These are phyloP conservation scores for Thelonectria rubi DNA, from an alignment of 2,329 filamentous ascomycete species.

Conservation along the genomic window DNA sequence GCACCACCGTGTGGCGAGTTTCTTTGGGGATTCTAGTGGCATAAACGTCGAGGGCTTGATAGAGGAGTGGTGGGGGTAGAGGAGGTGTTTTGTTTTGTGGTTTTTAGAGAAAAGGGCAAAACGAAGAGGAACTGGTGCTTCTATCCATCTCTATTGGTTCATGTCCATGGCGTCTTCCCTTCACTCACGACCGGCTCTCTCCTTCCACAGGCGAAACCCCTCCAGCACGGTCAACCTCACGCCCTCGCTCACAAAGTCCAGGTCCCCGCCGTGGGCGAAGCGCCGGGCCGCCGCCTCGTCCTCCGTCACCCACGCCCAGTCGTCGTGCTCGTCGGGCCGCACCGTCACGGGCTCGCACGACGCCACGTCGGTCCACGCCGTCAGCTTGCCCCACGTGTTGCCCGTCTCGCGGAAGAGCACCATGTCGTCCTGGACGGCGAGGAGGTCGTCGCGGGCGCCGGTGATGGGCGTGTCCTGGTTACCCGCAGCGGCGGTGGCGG, in stretches of 20 bases:
- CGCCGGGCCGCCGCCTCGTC: conserved; percentile 43
- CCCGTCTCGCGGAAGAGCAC: conserved; percentile 39
- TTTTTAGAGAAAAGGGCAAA: too few species aligned
- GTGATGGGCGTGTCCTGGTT: too few species aligned
- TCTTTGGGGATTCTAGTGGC: conserved; percentile 8
- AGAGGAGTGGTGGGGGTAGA: not conserved
- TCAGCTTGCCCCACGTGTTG: conserved; percentile 44
- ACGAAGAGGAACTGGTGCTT: too few species aligned
- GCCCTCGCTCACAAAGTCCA: conserved; percentile 47
- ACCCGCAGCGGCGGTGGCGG: conserved; percentile 7
- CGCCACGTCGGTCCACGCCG: conserved; percentile 43
- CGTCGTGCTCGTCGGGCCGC: conserved; percentile 50
- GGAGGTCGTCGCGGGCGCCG: conserved; percentile 31
- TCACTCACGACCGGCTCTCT: conserved; percentile 13
- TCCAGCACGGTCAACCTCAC: conserved; percentile 46
- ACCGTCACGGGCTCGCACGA: conserved; percentile 40
- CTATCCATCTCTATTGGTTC: not conserved
- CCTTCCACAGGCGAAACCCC: conserved; percentile 44
- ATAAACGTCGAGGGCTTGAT: not conserved
- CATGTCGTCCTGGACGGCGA: conserved; percentile 29
- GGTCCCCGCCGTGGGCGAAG: conserved; percentile 39
- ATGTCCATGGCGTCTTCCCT: not conserved
- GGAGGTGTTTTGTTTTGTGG: too few species aligned
- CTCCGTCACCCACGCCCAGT: conserved; percentile 52
- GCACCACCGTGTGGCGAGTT: conserved; percentile 27